These are phyloP conservation scores for Pseudogymnoascus sp. DNA, from an alignment of 2,329 filamentous ascomycete species.

Conservation along the genomic window DNA sequence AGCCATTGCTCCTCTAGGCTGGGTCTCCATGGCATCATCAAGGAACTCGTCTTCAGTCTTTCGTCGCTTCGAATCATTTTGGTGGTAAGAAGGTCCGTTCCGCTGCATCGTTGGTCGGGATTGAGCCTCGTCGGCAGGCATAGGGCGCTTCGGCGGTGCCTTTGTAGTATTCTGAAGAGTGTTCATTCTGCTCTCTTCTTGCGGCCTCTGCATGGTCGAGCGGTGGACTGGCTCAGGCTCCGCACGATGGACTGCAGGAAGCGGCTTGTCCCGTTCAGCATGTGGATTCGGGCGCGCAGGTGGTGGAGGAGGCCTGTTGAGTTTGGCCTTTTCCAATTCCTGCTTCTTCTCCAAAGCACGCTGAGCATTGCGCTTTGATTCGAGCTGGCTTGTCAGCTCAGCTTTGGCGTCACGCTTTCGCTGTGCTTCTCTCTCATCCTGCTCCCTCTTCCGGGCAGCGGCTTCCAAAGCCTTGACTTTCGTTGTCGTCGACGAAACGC, in stretches of 20 bases:
- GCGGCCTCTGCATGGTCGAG: conserved; percentile 41
- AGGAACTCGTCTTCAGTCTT: conserved; percentile 64
- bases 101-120: conserved; percentile 42
- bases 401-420: conserved; percentile 74
- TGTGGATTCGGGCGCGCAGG: conserved; percentile 48
- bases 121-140: conserved; percentile 48
- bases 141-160: conserved; percentile 64
- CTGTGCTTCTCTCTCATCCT: conserved; percentile 72
- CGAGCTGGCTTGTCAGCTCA: conserved; percentile 51
- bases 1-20: conserved; percentile 63
- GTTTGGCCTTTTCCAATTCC: conserved; percentile 55
- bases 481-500: conserved; percentile 50
- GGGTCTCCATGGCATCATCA: conserved; percentile 53
- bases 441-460: conserved; percentile 75
- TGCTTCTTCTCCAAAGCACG: conserved; percentile 47
- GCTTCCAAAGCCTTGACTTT: conserved; percentile 66
- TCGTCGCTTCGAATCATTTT: conserved; percentile 61
- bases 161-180: conserved; percentile 59
- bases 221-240: conserved; percentile 44
- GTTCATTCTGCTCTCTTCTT: conserved; percentile 57
- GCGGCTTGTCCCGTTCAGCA: conserved; percentile 26
- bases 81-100: conserved; percentile 57
- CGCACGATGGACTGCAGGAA: conserved; percentile 23
- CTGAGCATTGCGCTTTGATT: conserved; percentile 59
- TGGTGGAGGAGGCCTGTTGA: conserved; percentile 55